Conservation (phyloP, 177 flowering plant genomes). For the Tripterygium wilfordii region DNA sequence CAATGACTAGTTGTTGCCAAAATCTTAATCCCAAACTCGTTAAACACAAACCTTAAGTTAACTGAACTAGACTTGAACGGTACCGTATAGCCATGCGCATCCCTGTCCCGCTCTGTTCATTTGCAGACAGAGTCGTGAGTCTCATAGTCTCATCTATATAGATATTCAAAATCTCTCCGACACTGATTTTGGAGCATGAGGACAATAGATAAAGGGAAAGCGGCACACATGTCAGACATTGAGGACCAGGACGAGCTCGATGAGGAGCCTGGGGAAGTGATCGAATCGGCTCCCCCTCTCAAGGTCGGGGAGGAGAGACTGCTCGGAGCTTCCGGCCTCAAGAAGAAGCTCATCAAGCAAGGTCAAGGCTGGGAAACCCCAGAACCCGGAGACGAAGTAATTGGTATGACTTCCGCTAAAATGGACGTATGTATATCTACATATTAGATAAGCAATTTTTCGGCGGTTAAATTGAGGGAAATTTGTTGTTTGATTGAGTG, state of each 20-base stretch:
- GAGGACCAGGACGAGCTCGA: constrained; percentile 42
- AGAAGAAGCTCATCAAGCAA: constrained; percentile 59
- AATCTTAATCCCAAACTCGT: too few species aligned
- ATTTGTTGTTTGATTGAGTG: constrained; percentile 5
- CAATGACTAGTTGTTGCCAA: too few species aligned
- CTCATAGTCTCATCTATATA: not conserved
- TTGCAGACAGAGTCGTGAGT: too few species aligned
- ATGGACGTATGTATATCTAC: too few species aligned
- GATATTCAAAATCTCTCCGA: not conserved
- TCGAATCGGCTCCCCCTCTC: constrained; percentile 72
- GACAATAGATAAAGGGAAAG: constrained; percentile 10
- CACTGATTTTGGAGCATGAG: not conserved
- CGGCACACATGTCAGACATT: constrained; percentile 20
- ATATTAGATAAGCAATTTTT: too few species aligned
- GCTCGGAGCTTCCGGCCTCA: constrained; percentile 34
- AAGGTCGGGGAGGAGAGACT: constrained; percentile 66
- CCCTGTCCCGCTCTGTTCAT: too few species aligned
- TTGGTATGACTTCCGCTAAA: too few species aligned
- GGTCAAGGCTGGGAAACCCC: constrained; percentile 66
- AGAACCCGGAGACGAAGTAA: constrained; percentile 57
- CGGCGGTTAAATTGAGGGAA: too few species aligned
- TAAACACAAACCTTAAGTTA: too few species aligned
- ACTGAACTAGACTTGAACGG: too few species aligned
- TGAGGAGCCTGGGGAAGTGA: constrained; percentile 71
- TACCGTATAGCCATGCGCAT: too few species aligned